Evolutionary conservation across 2,329 filamentous ascomycete species (phyloP).

Genomic region (Colletotrichum sidae): DNA sequence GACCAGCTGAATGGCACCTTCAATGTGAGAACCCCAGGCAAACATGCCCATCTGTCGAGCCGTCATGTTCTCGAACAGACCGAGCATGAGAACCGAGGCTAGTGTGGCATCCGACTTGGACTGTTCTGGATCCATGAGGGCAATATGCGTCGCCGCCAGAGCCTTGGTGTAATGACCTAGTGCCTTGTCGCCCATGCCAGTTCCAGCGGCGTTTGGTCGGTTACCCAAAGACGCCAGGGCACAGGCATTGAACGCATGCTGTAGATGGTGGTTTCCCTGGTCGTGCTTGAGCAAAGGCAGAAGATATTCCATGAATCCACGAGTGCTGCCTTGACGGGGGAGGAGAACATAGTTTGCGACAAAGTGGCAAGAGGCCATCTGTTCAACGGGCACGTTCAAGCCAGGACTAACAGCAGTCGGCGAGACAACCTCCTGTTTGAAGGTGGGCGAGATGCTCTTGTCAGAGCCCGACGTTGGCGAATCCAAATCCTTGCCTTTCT

Average conservation of each 20-base stretch:
- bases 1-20: conserved; percentile 72
- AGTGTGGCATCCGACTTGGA: conserved; percentile 68
- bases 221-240: conserved; percentile 69
- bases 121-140: conserved; percentile 61
- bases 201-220: conserved; percentile 50
- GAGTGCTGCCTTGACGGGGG: conserved; percentile 60
- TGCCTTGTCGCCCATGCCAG: conserved; percentile 53
- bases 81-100: conserved; percentile 69
- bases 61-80: conserved; percentile 66
- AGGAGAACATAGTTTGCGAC: conserved; percentile 70
- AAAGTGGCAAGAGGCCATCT: conserved; percentile 70
- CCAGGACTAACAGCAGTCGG: conserved; percentile 45
- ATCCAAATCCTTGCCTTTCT: conserved; percentile 47
- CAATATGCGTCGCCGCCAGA: conserved; percentile 62
- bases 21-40: conserved; percentile 73
- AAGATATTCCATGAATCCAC: conserved; percentile 70
- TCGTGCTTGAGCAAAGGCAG: conserved; percentile 64
- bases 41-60: conserved; percentile 39
- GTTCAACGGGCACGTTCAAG: conserved; percentile 62
- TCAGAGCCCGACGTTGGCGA: conserved; percentile 41
- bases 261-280: conserved; percentile 58
- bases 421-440: conserved; percentile 39
- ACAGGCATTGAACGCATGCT: conserved; percentile 69
- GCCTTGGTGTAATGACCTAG: conserved; percentile 67
- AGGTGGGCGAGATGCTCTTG: conserved; percentile 37